These are phyloP conservation scores for Hyaloscypha finlandica DNA, from an alignment of 495 filamentous ascomycete genomes.

Conservation along the genomic window DNA sequence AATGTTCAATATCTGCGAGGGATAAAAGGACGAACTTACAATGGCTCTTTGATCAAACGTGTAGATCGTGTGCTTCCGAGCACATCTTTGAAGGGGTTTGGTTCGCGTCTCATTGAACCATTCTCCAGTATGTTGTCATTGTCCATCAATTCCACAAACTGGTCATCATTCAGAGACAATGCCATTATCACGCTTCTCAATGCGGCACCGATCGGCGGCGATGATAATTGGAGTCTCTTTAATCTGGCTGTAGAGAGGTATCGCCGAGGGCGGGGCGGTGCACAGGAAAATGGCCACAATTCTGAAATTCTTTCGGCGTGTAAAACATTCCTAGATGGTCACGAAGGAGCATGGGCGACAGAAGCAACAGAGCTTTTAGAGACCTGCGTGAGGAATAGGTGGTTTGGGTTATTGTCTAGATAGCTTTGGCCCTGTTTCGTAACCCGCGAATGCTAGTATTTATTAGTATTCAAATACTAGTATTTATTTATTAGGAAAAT, in stretches of 20 bases:
- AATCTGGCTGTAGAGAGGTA: neutral
- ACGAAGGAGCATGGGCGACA: neutral
- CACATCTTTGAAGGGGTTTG: neutral
- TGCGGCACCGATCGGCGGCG: neutral
- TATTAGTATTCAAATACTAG: too few relatives aligned
- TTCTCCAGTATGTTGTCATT: neutral
- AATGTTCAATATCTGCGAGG: neutral
- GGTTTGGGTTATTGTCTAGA: neutral
- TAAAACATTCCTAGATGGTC: neutral
- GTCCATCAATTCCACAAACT: neutral
- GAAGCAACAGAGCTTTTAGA: neutral
- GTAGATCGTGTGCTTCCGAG: neutral
- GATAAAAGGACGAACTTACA: neutral
- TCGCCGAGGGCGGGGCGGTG: neutral
- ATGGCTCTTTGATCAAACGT: neutral
- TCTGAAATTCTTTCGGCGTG: neutral
- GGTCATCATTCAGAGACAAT: slow-evolving; percentile 1
- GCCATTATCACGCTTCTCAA: neutral
- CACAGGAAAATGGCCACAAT: neutral
- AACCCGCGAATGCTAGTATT: too few relatives aligned
- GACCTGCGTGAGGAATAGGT: neutral
- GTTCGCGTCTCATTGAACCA: neutral
- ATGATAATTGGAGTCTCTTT: neutral
- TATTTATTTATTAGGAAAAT: too few relatives aligned
- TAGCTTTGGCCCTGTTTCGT: too few relatives aligned